phyloP scores from a whole-genome alignment of 2,329 filamentous ascomycete species.

The Chaetomium sp. region DNA sequence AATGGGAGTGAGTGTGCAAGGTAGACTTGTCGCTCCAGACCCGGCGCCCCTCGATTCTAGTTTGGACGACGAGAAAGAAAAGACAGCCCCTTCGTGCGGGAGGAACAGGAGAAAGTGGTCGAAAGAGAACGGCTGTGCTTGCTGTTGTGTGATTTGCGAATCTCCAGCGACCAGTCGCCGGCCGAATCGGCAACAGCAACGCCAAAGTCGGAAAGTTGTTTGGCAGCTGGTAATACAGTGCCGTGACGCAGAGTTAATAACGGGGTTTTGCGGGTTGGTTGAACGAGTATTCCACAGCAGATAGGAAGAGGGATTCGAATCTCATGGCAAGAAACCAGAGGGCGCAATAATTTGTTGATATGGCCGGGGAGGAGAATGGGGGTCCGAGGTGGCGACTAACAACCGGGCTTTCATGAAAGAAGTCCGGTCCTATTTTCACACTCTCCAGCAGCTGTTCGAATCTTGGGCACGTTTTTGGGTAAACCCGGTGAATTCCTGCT shows the following conservation, averaged over 20 bases:
- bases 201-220: conserved; percentile 11
- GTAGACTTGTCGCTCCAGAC: not conserved
- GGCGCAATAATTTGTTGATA: conserved; percentile 7
- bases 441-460: not conserved
- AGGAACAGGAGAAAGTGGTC: not conserved
- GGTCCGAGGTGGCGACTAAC: conserved; percentile 7
- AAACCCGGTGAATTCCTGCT: not conserved
- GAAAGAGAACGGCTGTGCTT: not conserved
- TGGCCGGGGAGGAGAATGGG: conserved; percentile 14
- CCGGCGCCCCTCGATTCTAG: not conserved
- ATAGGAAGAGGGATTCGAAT: conserved; percentile 13
- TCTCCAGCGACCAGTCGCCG: not conserved
- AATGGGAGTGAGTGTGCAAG: not conserved
- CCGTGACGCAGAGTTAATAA: conserved; percentile 20
- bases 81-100: not conserved
- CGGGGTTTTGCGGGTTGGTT: conserved; percentile 17
- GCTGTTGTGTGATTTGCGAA: not conserved
- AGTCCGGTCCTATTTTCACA: not conserved
- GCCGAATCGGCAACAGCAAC: not conserved
- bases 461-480: not conserved
- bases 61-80: not conserved
- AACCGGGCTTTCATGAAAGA: not conserved
- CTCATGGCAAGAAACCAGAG: conserved; percentile 15
- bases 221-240: conserved; percentile 22
- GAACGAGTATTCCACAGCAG: conserved; percentile 26